Percentiles rank a stretch among this genome's conserved stretches.
Evolutionary conservation across 139 green algal genomes (phyloP).

Genomic region (Chlamydomonas asymmetrica): DNA sequence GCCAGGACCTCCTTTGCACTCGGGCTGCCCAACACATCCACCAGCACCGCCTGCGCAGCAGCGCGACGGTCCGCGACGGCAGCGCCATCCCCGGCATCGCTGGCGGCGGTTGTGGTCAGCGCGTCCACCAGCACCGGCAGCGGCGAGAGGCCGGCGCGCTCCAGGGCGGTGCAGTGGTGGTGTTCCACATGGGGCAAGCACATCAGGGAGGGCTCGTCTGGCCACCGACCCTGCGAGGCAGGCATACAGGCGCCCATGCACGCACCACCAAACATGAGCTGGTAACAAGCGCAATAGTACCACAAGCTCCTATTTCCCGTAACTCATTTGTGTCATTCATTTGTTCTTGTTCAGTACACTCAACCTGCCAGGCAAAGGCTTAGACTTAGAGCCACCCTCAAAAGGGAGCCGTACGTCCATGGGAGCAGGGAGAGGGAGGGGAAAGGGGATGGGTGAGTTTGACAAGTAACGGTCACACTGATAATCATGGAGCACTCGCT

Average conservation of each 20-base stretch:
- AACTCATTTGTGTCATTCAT: not conserved
- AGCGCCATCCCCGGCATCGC: not conserved
- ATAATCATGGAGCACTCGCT: too few relatives aligned
- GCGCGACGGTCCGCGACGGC: constrained; percentile 6
- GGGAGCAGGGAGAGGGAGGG: not conserved
- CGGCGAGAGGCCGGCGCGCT: constrained; percentile 24
- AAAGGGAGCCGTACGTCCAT: too few relatives aligned
- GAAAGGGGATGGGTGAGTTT: not conserved
- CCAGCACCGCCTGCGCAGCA: constrained; percentile 18
- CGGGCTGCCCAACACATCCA: constrained; percentile 9
- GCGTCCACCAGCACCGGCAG: constrained; percentile 61
- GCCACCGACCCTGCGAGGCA: constrained; percentile 71
- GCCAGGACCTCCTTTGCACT: constrained; percentile 30
- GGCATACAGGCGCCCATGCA: too few relatives aligned
- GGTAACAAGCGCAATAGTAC: not conserved
- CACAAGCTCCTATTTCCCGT: not conserved
- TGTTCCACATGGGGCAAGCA: constrained; percentile 69
- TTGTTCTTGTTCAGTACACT: too few relatives aligned
- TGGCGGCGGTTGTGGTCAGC: constrained; percentile 14
- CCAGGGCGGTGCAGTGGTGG: constrained; percentile 33
- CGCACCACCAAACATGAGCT: too few relatives aligned
- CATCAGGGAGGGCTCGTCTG: constrained; percentile 70
- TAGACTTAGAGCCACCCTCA: too few relatives aligned
- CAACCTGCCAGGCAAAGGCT: too few relatives aligned
- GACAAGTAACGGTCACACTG: too few relatives aligned